Evolutionary conservation across 2,329 filamentous ascomycete species (phyloP), one percentile per base, ranked within the genome.

Genomic region (Hypocrella siamensis): DNA sequence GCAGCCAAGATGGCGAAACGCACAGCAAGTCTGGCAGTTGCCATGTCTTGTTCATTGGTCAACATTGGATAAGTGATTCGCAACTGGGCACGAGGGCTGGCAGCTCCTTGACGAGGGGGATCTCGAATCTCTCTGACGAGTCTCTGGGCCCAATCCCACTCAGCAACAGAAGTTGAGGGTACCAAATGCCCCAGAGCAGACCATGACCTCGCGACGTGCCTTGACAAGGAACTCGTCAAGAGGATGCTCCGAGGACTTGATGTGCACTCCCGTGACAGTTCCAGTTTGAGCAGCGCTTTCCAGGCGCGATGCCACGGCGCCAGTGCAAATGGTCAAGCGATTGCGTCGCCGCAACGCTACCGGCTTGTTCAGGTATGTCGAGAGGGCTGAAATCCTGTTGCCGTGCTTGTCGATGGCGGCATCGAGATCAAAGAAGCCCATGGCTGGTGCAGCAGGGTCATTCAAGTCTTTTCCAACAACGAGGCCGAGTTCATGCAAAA

Each of bases 361-460:
- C 5, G 15, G 6, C 27, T 4, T 17, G 17, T 12, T 17, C 8
- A 28, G 27, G 14, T 17, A 28, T 4, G 27, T 15, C 5, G 19
- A 26, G 22, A 26, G 16, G 9, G 30, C 19, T 8, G 30, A 31
- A n/a, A 26, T 26, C 14, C 30, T 11, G 10, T 31, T 15, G 6
- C 30, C 19, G 17, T 25, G 19, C 6, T n/a, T 17, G n/a, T 25
- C 21, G 16, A 31, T 31, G 17, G 30, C 30, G 11, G 21, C 10
- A 31, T 31, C 30, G 22, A 31, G 14, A 26, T n/a, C 10, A n/a
- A 31, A 31, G 10, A 17, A 31, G 21, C 30, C 30, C 21, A 26
- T 25, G 10, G 30, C 19, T 14, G 19, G 22, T 25, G 31, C 22
- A 11, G 4, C 24, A 27, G 25, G 31, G 26, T 32, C 12, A 19